Evolutionary conservation across 2,329 filamentous ascomycete genomes (phyloP), one percentile per base, ranked within the genome.

Genomic region (Calonectria multiphialidica): DNA sequence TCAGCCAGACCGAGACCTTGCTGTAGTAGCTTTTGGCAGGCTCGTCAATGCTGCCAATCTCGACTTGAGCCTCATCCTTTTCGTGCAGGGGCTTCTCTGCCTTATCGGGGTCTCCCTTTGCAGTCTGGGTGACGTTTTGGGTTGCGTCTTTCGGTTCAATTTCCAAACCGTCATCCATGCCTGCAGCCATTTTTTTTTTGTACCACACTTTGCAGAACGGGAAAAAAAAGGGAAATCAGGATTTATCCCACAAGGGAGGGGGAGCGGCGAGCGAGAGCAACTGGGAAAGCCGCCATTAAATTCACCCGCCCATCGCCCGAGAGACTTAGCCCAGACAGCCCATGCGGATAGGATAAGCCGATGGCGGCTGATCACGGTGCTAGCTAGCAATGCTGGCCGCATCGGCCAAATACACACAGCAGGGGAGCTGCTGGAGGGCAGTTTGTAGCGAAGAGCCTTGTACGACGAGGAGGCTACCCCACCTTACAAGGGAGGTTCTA

Each of bases 1-100:
- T 85, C 40, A 86, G 73, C 78, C 84, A 86, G 1, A 84, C 83
- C 1, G 85, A 86, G 21, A 82, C 70, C 55, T 82, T 85, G 77
- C 82, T 85, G 77, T 84, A 86, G 63, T 81, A 81, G 5, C 57
- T 74, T 70, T 82, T 82, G 13, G 16, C 55, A 18, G 64, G 59
- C 16, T 71, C 72, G 16, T 76, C 74, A 35, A 77, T 25, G 18
- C 70, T 74, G 30, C 73, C 76, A 5, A 67, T 50, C 40, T 79
- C 78, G 18, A 75, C 70, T 3, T 77, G 70, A 28, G 55, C 66
- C 10, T 62, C 72, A 10, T 67, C 50, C 21, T 73, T 73, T 25
- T 71, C 65, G 12, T 50, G 30, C 6, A 21, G 15, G 2, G 30
- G 33, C 30, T 70, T 74, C 25, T 74, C 65, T 49, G 70, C 67